Base-by-base conservation (phyloP, 371 early-diverging fungal genomes). In the Haplosporangium sp. region DNA sequence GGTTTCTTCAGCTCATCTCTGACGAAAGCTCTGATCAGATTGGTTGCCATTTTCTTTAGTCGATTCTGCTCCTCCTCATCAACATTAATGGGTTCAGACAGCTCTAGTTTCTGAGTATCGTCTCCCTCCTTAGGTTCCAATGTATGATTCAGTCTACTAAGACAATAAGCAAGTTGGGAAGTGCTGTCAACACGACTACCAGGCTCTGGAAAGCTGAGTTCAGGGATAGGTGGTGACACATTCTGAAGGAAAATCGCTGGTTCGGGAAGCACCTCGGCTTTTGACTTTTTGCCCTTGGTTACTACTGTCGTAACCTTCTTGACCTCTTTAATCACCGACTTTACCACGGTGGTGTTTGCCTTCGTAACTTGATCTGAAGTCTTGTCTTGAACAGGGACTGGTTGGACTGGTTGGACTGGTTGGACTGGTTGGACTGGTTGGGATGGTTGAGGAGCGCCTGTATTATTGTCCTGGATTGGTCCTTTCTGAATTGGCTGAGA, bases 51-150 rank as follows among this genome's bases (percentile, higher is more conserved):
- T 35, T 34, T 11, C 1, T 47, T 13, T 2, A 69, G 56, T 45
- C 69, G 38, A n/a, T 52, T 57, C 47, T 47, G 53, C 47, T 69
- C 69, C 17, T 62, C 69, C 35, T 37, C 38, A 58, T 69, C 42
- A 7, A 27, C 35, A 2, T 17, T 17, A 9, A 8, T 52, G 20
- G 52, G 8, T 15, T 45, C 10, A 15, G 10, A 13, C 42, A 42
- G 6, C 42, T 42, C 8, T 2, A 20, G 20, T n/a, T 20, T n/a
- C 27, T 53, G 6, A 27, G 27, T 27, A 4, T 20, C 20, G 3
- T 20, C n/a, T 53, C 20, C 27, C 10, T n/a, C 5, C 53, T 53
- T 19, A 4, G 20, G 20, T 0, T 4, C 6, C 20, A 27, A 27
- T 3, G 20, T 55, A 15, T 7, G 3, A 55, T 8, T 27, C 17